Percentiles rank a stretch among this genome's conserved stretches.
Conservation (phyloP, 306 rosid species). For the Gillenia trifoliata region DNA sequence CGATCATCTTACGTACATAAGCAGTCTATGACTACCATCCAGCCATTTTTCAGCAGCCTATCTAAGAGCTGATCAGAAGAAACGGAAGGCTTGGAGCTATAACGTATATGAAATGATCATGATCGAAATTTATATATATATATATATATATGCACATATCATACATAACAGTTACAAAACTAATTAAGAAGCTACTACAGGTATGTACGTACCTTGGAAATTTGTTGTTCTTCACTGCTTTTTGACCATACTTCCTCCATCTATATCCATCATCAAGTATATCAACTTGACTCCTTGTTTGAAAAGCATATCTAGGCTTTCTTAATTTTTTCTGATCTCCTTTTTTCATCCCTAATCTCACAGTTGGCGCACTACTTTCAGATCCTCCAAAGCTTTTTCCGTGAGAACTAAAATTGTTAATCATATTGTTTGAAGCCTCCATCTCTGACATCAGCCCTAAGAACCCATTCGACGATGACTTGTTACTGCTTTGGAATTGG, state of each 20-base stretch:
- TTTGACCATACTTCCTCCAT: constrained; percentile 58
- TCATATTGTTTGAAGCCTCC: constrained; percentile 14
- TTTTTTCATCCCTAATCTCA: constrained; percentile 9
- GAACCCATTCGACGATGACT: constrained; percentile 15
- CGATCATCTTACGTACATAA: neutral
- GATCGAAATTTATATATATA: too few relatives aligned
- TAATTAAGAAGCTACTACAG: neutral
- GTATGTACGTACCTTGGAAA: constrained; percentile 37
- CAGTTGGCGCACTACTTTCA: neutral
- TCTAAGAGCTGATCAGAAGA: neutral
- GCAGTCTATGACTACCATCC: neutral
- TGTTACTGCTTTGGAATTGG: constrained; percentile 7
- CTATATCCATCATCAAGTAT: constrained; percentile 54
- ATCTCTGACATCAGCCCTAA: constrained; percentile 29
- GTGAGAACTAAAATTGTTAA: neutral
- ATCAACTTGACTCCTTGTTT: constrained; percentile 55
- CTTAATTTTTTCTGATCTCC: constrained; percentile 32
- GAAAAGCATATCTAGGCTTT: constrained; percentile 48
- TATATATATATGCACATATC: too few relatives aligned
- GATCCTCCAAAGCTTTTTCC: constrained; percentile 1
- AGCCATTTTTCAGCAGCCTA: neutral
- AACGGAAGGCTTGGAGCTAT: too few relatives aligned
- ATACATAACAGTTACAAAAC: neutral
- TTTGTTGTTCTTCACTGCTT: constrained; percentile 54
- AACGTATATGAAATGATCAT: too few relatives aligned